Base-by-base conservation (phyloP, 495 filamentous ascomycete genomes). In the Wilcoxina mikolae region DNA sequence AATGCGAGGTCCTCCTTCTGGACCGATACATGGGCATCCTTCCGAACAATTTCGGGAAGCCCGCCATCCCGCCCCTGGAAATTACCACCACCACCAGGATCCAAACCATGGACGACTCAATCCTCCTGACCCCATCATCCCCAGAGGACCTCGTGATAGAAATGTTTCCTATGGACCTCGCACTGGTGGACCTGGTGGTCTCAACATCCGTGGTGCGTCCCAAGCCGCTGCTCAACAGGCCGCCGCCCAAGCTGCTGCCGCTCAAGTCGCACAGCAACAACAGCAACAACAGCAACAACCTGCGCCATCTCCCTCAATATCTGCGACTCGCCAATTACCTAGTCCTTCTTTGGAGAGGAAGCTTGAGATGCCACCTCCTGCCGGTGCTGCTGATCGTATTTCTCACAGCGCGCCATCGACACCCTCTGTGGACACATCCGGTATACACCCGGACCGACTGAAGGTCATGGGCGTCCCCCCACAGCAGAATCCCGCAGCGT, bases 161-260 rank as follows among this genome's bases (percentile, higher is more conserved):
- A 79, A 80, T 42, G 77, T 81, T 42, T 85, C 87, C 0, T 81
- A 79, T 23, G 87, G 85, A 0, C 87, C 87, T 1, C 73, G 83
- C 39, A 74, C 76, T 17, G 45, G 45, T 29, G 26, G 23, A 12
- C 12, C 75, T 17, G 45, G 45, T 17, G 26, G 15, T 18, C 12
- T 29, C 2, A 46, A 45, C 15, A 29, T 55, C 33, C 35, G 51
- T 28, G 41, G 35, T 26, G 33, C 39, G 33, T 27, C 35, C 17
- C 51, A 26, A 20, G 39, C 35, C 17, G 49, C 12, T 39, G 27
- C 22, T 15, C 46, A 27, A 29, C 49, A 52, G 49, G n/a, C 33
- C 17, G 23, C 15, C 17, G 18, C 49, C 27, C 22, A 33, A 26
- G 11, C 28, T n/a, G 18, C 48, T 3, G 31, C 28, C 18, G 9